These are phyloP conservation scores for Leptomonas seymouri DNA, from an alignment of 208 protist species.

Conservation along the genomic window DNA sequence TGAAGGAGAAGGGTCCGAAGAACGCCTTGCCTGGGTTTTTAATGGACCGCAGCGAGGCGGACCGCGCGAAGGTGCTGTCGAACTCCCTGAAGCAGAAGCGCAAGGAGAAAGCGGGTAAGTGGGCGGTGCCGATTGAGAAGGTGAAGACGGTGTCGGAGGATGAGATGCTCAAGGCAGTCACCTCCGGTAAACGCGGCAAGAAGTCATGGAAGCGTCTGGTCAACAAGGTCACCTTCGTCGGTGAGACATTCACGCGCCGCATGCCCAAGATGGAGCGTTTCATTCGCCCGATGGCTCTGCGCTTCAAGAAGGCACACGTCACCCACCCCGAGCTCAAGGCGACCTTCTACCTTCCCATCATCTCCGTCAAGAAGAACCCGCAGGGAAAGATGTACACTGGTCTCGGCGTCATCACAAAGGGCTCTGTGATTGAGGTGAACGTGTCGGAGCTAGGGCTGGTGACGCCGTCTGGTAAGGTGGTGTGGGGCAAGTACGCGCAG, in stretches of 20 bases:
- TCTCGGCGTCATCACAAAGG: slow-evolving; percentile 99
- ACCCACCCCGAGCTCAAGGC: slow-evolving; percentile 99
- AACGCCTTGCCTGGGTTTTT: slow-evolving; percentile 99
- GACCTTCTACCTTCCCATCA: slow-evolving; percentile 99
- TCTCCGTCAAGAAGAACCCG: slow-evolving; percentile 99
- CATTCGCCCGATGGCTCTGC: slow-evolving; percentile 99
- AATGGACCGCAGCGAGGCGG: slow-evolving; percentile 97
- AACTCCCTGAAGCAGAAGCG: slow-evolving; percentile 99
- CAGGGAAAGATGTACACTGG: slow-evolving; percentile 98
- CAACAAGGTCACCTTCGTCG: slow-evolving; percentile 99
- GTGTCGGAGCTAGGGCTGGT: slow-evolving; percentile 99
- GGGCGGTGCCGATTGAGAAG: slow-evolving; percentile 99
- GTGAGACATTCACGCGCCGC: slow-evolving; percentile 99
- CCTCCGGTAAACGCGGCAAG: slow-evolving; percentile 94
- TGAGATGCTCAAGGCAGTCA: slow-evolving; percentile 99
- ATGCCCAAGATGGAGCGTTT: slow-evolving; percentile 99
- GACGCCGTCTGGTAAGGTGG: slow-evolving; percentile 99
- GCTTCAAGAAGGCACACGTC: slow-evolving; percentile 99
- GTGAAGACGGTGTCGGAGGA: slow-evolving; percentile 98
- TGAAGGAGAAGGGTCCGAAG: slow-evolving; percentile 94
- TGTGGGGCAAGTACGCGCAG: slow-evolving; percentile 99
- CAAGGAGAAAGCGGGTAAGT: slow-evolving; percentile 99
- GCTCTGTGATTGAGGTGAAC: slow-evolving; percentile 99
- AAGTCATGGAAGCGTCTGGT: slow-evolving; percentile 99
- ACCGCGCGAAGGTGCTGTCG: slow-evolving; percentile 98